Evolutionary conservation across 2,329 filamentous ascomycete species (phyloP).

Genomic region (Aureobasidium leucospermi): DNA sequence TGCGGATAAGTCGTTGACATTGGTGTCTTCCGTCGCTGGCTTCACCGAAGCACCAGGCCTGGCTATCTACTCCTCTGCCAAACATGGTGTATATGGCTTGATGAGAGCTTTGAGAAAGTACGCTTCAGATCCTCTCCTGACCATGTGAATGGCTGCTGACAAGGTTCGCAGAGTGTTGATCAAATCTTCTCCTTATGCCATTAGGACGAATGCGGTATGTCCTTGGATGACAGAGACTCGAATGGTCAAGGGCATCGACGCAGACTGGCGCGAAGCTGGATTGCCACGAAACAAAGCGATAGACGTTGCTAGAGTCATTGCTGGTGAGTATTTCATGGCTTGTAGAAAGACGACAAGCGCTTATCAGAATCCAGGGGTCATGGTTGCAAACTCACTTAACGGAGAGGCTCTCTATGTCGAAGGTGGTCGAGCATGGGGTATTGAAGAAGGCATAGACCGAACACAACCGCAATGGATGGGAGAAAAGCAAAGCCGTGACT

Average conservation of each 20-base stretch:
- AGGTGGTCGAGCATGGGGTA: slow-evolving; percentile 37
- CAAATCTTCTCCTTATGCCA: slow-evolving; percentile 20
- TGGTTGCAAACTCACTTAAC: slow-evolving; percentile 30
- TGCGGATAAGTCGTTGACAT: slow-evolving; percentile 35
- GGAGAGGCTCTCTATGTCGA: slow-evolving; percentile 38
- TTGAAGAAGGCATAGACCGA: slow-evolving; percentile 36
- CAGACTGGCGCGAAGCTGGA: slow-evolving; percentile 31
- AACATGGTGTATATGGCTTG: slow-evolving; percentile 46
- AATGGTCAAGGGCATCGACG: slow-evolving; percentile 30
- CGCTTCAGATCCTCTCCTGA: background rate
- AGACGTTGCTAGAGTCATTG: slow-evolving; percentile 35
- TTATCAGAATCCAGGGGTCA: slow-evolving; percentile 19
- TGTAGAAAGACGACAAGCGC: no score
- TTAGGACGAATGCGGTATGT: slow-evolving; percentile 39
- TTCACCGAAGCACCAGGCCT: slow-evolving; percentile 43
- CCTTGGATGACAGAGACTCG: slow-evolving; percentile 39
- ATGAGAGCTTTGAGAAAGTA: slow-evolving; percentile 39
- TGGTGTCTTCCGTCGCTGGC: slow-evolving; percentile 41
- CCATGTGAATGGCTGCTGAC: no score
- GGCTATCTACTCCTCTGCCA: slow-evolving; percentile 41
- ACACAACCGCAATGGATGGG: slow-evolving; percentile 39
- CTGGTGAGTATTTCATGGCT: slow-evolving; percentile 18
- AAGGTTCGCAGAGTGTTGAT: slow-evolving; percentile 25
- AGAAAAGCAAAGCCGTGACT: slow-evolving; percentile 28
- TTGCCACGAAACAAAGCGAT: slow-evolving; percentile 34